These are phyloP conservation scores for Monosporascus sp. DNA, from an alignment of 2,329 filamentous ascomycete genomes.

Conservation along the genomic window DNA sequence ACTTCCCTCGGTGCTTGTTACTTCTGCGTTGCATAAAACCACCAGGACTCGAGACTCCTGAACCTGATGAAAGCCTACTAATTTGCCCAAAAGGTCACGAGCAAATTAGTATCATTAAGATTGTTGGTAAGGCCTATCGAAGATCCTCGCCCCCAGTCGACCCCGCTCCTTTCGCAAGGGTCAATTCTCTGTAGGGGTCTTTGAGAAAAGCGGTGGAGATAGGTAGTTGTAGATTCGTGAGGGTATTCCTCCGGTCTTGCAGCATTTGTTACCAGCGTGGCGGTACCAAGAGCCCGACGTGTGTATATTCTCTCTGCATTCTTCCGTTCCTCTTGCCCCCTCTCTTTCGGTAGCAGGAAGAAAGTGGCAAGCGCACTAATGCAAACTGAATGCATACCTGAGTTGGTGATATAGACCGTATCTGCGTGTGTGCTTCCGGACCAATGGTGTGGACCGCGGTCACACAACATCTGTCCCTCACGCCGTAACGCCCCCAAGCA, in stretches of 20 bases:
- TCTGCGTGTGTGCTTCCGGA: not conserved
- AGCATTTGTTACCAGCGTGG: not conserved
- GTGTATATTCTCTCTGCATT: not conserved
- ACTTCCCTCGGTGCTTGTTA: no score
- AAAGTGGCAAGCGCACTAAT: not conserved
- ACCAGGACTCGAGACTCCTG: no score
- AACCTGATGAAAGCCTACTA: no score
- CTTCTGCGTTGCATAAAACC: no score
- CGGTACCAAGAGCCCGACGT: not conserved
- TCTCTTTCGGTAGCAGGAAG: not conserved
- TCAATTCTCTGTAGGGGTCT: not conserved
- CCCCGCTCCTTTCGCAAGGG: not conserved
- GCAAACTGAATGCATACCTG: not conserved
- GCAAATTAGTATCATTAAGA: not conserved
- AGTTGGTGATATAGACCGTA: not conserved
- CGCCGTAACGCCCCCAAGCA: no score
- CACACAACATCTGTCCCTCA: no score
- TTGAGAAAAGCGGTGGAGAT: not conserved
- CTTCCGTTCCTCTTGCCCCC: not conserved
- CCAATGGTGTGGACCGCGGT: not conserved
- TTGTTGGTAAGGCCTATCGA: not conserved
- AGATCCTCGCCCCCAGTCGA: not conserved
- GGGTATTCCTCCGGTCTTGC: not conserved
- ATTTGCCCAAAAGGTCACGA: not conserved
- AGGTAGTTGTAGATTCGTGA: not conserved